These are phyloP conservation scores for Floccularia luteovirens DNA, from an alignment of 768 basidiomycete genomes.

Conservation along the genomic window DNA sequence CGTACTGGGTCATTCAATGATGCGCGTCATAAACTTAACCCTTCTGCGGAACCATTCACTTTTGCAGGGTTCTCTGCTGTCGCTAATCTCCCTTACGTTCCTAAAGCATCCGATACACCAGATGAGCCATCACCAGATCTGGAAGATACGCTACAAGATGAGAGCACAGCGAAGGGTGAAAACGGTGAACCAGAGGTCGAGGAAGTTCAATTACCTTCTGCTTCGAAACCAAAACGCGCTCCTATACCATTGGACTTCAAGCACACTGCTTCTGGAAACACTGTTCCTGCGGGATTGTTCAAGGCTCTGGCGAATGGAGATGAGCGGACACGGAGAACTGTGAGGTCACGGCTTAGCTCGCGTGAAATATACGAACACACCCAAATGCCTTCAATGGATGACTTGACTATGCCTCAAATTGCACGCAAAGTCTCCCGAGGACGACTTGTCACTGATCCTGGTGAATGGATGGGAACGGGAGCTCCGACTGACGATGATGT, in stretches of 20 bases:
- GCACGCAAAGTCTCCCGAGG: slow-evolving; percentile 49
- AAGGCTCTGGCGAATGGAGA: slow-evolving; percentile 64
- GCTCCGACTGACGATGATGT: slow-evolving; percentile 24
- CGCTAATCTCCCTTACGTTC: slow-evolving; percentile 22
- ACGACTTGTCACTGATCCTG: slow-evolving; percentile 55
- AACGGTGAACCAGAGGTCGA: slow-evolving; percentile 15
- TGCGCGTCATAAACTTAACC: slow-evolving; percentile 24
- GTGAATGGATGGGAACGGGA: slow-evolving; percentile 15
- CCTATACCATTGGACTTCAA: slow-evolving; percentile 76
- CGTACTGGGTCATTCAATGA: slow-evolving; percentile 24
- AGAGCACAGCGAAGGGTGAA: slow-evolving; percentile 25
- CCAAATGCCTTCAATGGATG: slow-evolving; percentile 70
- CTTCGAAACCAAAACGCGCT: slow-evolving; percentile 46
- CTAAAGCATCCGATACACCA: slow-evolving; percentile 14
- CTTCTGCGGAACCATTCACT: slow-evolving; percentile 52
- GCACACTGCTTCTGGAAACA: slow-evolving; percentile 48
- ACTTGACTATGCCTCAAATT: slow-evolving; percentile 62
- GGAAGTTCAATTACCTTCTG: slow-evolving; percentile 17
- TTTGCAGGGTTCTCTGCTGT: slow-evolving; percentile 56
- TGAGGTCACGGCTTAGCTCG: slow-evolving; percentile 73
- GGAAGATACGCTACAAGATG: slow-evolving; percentile 19
- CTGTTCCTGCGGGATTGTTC: slow-evolving; percentile 81
- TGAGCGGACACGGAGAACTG: slow-evolving; percentile 59
- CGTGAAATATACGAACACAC: slow-evolving; percentile 67
- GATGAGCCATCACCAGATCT: slow-evolving; percentile 7